Evolutionary conservation across 2,329 filamentous ascomycete genomes (phyloP), one percentile per base, ranked within the genome.

Genomic region (Diaporthe humulicola): DNA sequence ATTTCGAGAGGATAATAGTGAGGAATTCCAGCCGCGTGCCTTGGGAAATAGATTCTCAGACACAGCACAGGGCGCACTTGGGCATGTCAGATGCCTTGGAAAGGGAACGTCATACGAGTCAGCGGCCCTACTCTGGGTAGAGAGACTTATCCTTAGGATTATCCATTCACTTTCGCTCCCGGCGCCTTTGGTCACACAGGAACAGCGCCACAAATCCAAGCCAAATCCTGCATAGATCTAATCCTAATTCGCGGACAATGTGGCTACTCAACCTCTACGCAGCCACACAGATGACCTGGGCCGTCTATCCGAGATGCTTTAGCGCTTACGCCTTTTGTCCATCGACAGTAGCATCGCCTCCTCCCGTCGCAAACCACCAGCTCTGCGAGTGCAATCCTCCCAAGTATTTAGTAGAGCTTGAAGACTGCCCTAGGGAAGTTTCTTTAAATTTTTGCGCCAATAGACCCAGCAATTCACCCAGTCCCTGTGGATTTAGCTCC

Each of bases 121-220:
- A n/a, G n/a, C n/a, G n/a, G n/a, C n/a, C n/a, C n/a, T n/a, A n/a
- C n/a, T n/a, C n/a, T n/a, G n/a, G n/a, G n/a, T n/a, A n/a, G n/a
- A n/a, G n/a, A n/a, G n/a, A n/a, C n/a, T n/a, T n/a, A n/a, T n/a
- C n/a, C n/a, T n/a, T n/a, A n/a, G n/a, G n/a, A n/a, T n/a, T n/a
- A n/a, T n/a, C n/a, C n/a, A n/a, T n/a, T n/a, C n/a, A n/a, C n/a
- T n/a, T n/a, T n/a, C n/a, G n/a, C n/a, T n/a, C n/a, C n/a, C n/a
- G n/a, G n/a, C n/a, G n/a, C n/a, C n/a, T n/a, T 2, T 66, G 25
- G 61, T 36, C 61, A 50, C 61, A 1, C 61, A 36, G 17, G 61
- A 36, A 25, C 61, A 17, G 22, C 61, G 42, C 61, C 45, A 50
- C 61, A 52, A 36, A 7, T 14, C 61, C 61, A 67, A 67, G 61